Percentiles rank a stretch among this genome's conserved stretches.
phyloP scores from a whole-genome alignment of 257 asterid species.

The Striga asiatica region DNA sequence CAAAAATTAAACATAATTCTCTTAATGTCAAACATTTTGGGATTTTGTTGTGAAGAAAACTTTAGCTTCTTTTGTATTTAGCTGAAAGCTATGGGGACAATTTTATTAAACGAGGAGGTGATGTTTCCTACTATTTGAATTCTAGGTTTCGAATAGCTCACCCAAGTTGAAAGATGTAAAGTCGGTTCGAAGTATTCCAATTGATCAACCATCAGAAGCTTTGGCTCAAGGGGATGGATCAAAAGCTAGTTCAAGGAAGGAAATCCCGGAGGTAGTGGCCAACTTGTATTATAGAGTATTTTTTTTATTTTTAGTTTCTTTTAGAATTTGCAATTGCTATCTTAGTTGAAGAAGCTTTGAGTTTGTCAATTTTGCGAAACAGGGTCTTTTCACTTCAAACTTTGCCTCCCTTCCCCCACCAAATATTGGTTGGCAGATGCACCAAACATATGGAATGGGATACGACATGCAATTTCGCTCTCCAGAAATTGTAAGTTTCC shows the following conservation, averaged over 20 bases:
- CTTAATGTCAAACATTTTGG: too few species aligned
- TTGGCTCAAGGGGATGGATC: slow-evolving; percentile 24
- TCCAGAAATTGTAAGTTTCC: slow-evolving; percentile 34
- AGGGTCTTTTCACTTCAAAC: slow-evolving; percentile 54
- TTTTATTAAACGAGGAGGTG: too few species aligned
- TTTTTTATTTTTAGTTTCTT: neutral
- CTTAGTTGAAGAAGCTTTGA: neutral
- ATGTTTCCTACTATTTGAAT: slow-evolving; percentile 3
- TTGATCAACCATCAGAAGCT: slow-evolving; percentile 30
- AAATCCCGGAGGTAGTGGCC: slow-evolving; percentile 57
- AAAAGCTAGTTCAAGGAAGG: slow-evolving; percentile 36
- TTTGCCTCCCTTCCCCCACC: slow-evolving; percentile 29
- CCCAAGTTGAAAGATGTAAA: slow-evolving; percentile 18
- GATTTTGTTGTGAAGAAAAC: neutral
- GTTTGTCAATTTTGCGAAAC: slow-evolving; percentile 12
- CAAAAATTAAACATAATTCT: too few species aligned
- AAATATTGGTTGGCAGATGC: slow-evolving; percentile 48
- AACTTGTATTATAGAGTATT: neutral
- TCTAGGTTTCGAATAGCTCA: slow-evolving; percentile 27
- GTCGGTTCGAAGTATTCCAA: slow-evolving; percentile 18
- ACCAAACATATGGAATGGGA: slow-evolving; percentile 34
- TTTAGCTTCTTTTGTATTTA: neutral
- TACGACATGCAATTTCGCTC: slow-evolving; percentile 44
- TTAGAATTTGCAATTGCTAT: neutral
- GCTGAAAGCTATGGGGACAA: neutral